A percentile compares a stretch with the other conserved stretches of the same genome.
These are phyloP conservation scores for Knufia petricola DNA, from an alignment of 2,329 filamentous ascomycete species.

Conservation along the genomic window DNA sequence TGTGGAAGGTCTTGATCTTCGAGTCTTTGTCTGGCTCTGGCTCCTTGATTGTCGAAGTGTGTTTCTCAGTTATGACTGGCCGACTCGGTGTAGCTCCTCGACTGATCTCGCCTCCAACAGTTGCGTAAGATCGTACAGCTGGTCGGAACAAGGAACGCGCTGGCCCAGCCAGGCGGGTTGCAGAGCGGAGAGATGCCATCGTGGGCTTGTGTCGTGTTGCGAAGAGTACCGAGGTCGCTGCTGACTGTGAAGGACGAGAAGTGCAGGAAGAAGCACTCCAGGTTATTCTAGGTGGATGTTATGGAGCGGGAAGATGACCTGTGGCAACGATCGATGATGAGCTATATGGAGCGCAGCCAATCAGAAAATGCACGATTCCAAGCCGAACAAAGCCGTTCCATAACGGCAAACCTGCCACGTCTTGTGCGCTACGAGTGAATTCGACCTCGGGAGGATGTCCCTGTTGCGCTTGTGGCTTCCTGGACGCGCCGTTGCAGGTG, in stretches of 20 bases:
- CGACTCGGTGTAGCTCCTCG: constrained; percentile 24
- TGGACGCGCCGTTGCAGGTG: too few species aligned
- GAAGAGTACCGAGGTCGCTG: background rate
- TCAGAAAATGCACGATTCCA: constrained; percentile 4
- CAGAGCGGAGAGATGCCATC: constrained; percentile 42
- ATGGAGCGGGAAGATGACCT: background rate
- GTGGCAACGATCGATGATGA: constrained; percentile 6
- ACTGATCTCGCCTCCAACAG: constrained; percentile 36
- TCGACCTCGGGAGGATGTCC: too few species aligned
- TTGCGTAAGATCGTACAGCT: constrained; percentile 39
- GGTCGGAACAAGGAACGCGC: constrained; percentile 29
- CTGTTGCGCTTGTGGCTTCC: too few species aligned
- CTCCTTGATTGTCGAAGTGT: constrained; percentile 54
- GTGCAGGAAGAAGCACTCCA: background rate
- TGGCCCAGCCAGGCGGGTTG: constrained; percentile 35
- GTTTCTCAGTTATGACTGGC: constrained; percentile 34
- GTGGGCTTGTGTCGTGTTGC: constrained; percentile 7
- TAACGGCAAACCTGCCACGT: too few species aligned
- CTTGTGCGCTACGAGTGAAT: too few species aligned
- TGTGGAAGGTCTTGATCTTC: constrained; percentile 85
- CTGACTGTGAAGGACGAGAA: background rate
- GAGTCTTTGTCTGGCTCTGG: constrained; percentile 48
- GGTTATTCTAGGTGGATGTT: background rate
- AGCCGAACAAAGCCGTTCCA: constrained; percentile 5
- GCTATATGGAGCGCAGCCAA: constrained; percentile 2